phyloP scores from a whole-genome alignment of 345 rosid species.

The Arabis hirsuta region DNA sequence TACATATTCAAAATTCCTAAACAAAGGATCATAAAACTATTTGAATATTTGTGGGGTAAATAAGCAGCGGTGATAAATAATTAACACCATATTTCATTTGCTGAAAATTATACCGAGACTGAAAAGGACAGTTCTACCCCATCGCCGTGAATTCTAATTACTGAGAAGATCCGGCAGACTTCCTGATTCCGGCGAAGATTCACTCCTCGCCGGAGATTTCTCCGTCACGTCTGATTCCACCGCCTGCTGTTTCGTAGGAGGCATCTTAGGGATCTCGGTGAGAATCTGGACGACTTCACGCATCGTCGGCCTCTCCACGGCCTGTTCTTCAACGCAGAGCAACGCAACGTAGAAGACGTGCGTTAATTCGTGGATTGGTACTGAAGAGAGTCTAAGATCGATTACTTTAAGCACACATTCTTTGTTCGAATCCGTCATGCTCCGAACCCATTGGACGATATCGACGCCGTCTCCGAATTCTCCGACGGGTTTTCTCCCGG shows the following conservation, averaged over 20 bases:
- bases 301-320: slow-evolving; percentile 90
- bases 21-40: neutral
- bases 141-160: neutral
- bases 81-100: neutral
- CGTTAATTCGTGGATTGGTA: slow-evolving; percentile 80
- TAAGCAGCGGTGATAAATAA: neutral
- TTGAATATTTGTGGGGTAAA: neutral
- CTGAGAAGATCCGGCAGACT: slow-evolving; percentile 21
- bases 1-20: neutral
- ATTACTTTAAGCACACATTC: slow-evolving; percentile 78
- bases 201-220: slow-evolving; percentile 17
- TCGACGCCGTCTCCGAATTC: slow-evolving; percentile 97
- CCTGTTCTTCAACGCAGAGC: slow-evolving; percentile 94
- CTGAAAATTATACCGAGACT: neutral
- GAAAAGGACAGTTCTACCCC: slow-evolving; percentile 8
- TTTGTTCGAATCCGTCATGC: slow-evolving; percentile 78
- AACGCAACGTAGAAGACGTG: slow-evolving; percentile 91
- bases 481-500: slow-evolving; percentile 85
- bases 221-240: slow-evolving; percentile 45
- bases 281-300: slow-evolving; percentile 93
- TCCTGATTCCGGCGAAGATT: slow-evolving; percentile 22
- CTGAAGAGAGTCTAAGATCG: slow-evolving; percentile 76
- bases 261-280: slow-evolving; percentile 70
- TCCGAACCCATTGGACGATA: slow-evolving; percentile 92
- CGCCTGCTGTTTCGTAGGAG: slow-evolving; percentile 42